A percentile compares a stretch with the other conserved stretches of the same genome.
phyloP scores from a whole-genome alignment of 2,329 filamentous ascomycete genomes.

The Botrytis galanthina region DNA sequence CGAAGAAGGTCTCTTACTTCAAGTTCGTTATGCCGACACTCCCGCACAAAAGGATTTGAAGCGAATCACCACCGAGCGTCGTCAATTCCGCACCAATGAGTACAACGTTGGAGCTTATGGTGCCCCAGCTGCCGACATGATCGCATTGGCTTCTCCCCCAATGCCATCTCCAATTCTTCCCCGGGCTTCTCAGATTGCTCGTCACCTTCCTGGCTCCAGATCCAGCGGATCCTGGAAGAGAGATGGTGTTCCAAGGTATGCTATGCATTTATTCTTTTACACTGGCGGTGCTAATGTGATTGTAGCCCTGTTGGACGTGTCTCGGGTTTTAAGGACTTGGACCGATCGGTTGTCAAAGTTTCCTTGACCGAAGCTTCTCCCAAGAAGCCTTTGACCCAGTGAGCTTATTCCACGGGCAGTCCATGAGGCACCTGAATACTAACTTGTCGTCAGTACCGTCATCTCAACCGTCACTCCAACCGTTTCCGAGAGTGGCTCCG shows the following conservation, averaged over 20 bases:
- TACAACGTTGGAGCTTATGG: constrained; percentile 77
- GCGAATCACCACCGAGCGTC: constrained; percentile 89
- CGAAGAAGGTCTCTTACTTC: constrained; percentile 77
- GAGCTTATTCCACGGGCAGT: constrained; percentile 21
- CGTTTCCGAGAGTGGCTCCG: constrained; percentile 38
- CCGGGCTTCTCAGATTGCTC: constrained; percentile 36
- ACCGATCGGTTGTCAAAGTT: constrained; percentile 33
- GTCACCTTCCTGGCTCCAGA: constrained; percentile 35
- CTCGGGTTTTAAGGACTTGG: constrained; percentile 38
- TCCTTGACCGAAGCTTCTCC: constrained; percentile 32
- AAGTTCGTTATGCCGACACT: constrained; percentile 96
- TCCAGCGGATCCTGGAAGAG: constrained; percentile 39
- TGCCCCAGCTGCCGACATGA: constrained; percentile 40
- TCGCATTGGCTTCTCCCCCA: constrained; percentile 50
- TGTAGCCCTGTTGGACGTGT: constrained; percentile 28
- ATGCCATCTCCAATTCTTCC: constrained; percentile 40
- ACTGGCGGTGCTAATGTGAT: not conserved
- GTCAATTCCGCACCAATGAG: constrained; percentile 93
- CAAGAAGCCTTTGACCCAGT: constrained; percentile 34
- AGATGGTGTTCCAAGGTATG: constrained; percentile 31
- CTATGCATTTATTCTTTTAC: not conserved
- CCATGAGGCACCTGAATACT: not conserved
- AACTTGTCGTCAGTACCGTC: not conserved
- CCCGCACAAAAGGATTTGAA: constrained; percentile 95
- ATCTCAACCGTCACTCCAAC: constrained; percentile 33